Evolutionary conservation across 2,329 filamentous ascomycete species (phyloP), one percentile per base, ranked within the genome.

Genomic region (Aspergillus tubingensis): DNA sequence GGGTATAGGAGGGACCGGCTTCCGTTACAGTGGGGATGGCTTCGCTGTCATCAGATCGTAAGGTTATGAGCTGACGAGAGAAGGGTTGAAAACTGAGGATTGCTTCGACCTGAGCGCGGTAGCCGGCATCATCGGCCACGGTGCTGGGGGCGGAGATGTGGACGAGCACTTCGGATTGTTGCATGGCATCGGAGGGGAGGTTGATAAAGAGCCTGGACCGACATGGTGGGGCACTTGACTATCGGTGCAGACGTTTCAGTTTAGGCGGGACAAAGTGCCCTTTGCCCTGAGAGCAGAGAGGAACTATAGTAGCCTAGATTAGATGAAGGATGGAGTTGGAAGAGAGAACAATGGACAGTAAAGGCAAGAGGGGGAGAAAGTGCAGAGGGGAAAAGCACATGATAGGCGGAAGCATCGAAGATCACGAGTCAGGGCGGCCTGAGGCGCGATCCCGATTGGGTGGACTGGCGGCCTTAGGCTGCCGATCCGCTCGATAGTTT

Each of bases 131-230:
- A 61, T 80, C 74, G 49, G 63, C 65, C 38, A 63, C 66, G 54
- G 67, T 70, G 63, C 75, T 74, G 30, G 76, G 72, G 17, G 77
- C 77, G 54, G 75, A 70, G 62, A 80, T 69, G 66, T 79, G 78
- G 52, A 79, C 74, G 57, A 79, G 74, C 58, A 79, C 73, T 67
- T 79, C 75, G 59, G 68, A 59, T 25, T 64, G 56, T 59, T 63
- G 63, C 67, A 72, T 73, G 57, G 39, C 54, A 52, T 36, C 36
- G 50, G 53, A 25, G 43, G 38, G 25, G 19, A 13, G 41, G 39
- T 58, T 25, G 19, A 53, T 51, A 11, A 15, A 39, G 32, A 41
- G 38, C 30, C 27, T 47, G 56, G 8, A 10, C 38, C 32, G 30
- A 55, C 57, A 59, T 57, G 41, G 47, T 55, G 59, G 44, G 32